These are phyloP conservation scores for Astrocystis sublimbata DNA, from an alignment of 495 filamentous ascomycete species.

Conservation along the genomic window DNA sequence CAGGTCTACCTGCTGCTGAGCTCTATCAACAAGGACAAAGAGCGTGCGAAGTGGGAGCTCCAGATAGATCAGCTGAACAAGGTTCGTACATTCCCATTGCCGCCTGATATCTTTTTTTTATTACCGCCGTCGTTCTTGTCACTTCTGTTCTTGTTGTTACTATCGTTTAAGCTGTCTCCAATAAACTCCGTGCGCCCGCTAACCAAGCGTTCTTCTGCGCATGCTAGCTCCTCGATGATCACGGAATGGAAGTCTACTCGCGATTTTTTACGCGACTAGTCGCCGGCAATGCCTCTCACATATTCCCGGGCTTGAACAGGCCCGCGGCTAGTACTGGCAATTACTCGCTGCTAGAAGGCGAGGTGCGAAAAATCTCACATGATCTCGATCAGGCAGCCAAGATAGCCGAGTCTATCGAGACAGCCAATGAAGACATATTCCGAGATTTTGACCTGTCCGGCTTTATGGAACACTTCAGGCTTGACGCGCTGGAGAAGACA, in stretches of 20 bases:
- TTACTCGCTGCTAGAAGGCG: conserved; percentile 75
- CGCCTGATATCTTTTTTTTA: background rate
- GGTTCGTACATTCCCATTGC: conserved; percentile 52
- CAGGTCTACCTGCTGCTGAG: conserved; percentile 93
- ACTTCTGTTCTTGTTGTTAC: no score
- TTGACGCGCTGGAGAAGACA: conserved; percentile 83
- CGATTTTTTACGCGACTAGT: conserved; percentile 91
- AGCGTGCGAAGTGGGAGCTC: conserved; percentile 89
- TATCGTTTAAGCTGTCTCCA: no score
- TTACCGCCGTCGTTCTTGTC: no score
- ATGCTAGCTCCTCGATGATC: conserved; percentile 79
- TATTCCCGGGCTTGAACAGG: conserved; percentile 75
- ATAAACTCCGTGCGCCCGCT: background rate
- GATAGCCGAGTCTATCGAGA: conserved; percentile 90
- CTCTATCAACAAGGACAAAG: conserved; percentile 88
- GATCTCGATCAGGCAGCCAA: conserved; percentile 81
- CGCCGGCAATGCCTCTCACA: conserved; percentile 77
- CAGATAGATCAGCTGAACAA: conserved; percentile 89
- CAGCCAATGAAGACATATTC: conserved; percentile 80
- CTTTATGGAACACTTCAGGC: conserved; percentile 90
- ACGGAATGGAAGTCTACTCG: conserved; percentile 95
- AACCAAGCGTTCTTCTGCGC: conserved; percentile 21
- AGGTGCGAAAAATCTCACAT: conserved; percentile 80
- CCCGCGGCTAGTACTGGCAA: conserved; percentile 72
- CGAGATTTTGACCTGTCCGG: conserved; percentile 89